phyloP scores from a whole-genome alignment of 2,329 filamentous ascomycete species.

The Aspergillus oerlinghausenensis region DNA sequence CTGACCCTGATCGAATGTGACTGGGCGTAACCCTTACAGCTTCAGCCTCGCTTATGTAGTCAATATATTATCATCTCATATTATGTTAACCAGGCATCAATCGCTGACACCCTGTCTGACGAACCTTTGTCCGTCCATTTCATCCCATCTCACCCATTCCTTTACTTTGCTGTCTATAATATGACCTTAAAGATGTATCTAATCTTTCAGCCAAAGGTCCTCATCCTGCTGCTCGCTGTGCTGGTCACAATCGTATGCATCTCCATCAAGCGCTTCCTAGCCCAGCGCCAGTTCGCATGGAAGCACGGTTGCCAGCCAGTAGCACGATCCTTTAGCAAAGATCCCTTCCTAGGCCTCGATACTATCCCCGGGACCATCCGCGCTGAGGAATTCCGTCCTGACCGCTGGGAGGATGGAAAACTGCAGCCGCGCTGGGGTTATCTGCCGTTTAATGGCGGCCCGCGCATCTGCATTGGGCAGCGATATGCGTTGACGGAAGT shows the following conservation, averaged over 20 bases:
- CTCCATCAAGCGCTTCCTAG: conserved; percentile 8
- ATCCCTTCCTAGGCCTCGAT: conserved; percentile 15
- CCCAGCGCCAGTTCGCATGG: conserved; percentile 14
- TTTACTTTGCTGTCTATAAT: too few species aligned
- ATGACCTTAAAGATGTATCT: background rate
- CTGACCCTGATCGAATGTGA: too few species aligned
- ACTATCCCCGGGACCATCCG: conserved; percentile 1
- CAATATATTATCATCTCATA: too few species aligned
- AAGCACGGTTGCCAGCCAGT: conserved; percentile 13
- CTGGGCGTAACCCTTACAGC: too few species aligned
- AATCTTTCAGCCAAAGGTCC: too few species aligned
- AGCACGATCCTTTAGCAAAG: conserved; percentile 7
- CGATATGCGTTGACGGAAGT: conserved; percentile 7
- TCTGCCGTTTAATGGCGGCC: conserved; percentile 28
- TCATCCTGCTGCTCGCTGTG: background rate
- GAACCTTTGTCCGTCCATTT: too few species aligned
- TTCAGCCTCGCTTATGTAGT: too few species aligned
- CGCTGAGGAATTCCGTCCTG: background rate
- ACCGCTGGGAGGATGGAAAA: conserved; percentile 16
- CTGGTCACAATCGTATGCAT: background rate
- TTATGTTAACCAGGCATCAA: too few species aligned
- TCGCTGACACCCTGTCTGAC: too few species aligned
- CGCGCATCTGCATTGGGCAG: conserved; percentile 25
- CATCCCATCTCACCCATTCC: too few species aligned
- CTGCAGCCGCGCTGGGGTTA: conserved; percentile 30